Conservation (phyloP, 129 eudicot genomes). For the Dittrichia graveolens region DNA sequence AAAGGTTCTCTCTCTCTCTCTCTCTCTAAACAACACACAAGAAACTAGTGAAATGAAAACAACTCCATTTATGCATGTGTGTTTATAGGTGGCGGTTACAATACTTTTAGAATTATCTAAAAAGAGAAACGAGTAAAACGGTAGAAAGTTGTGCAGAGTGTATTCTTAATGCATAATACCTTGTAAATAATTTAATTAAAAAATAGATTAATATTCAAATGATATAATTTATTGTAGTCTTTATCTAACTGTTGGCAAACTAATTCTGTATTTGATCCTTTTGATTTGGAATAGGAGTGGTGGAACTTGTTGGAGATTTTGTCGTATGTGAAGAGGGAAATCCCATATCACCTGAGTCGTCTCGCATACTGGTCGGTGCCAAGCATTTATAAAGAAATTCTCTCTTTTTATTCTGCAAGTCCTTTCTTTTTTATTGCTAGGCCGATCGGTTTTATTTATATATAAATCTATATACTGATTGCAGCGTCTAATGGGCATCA, state of each 20-base stretch:
- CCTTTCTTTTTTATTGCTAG: background rate
- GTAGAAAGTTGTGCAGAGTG: too few species aligned
- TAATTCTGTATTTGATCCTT: background rate
- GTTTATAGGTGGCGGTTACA: background rate
- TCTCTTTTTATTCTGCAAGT: background rate
- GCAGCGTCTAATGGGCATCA: conserved; percentile 74
- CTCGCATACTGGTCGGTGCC: conserved; percentile 78
- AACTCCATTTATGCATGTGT: too few species aligned
- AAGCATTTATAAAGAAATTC: background rate
- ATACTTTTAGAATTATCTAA: background rate
- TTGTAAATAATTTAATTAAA: background rate
- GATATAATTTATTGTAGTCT: background rate
- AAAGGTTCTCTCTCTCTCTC: conserved; percentile 51
- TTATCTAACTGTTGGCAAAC: background rate
- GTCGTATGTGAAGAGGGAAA: conserved; percentile 89
- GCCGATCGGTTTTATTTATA: too few species aligned
- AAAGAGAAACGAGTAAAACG: too few species aligned
- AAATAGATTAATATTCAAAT: background rate
- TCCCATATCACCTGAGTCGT: conserved; percentile 81
- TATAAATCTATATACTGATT: background rate
- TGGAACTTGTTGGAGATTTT: conserved; percentile 89
- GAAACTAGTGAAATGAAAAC: background rate
- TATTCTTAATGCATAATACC: too few species aligned
- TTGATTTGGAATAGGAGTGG: conserved; percentile 54
- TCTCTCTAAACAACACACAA: background rate